Conservation (phyloP, 306 rosid genomes). For the Lagenaria siceraria region DNA sequence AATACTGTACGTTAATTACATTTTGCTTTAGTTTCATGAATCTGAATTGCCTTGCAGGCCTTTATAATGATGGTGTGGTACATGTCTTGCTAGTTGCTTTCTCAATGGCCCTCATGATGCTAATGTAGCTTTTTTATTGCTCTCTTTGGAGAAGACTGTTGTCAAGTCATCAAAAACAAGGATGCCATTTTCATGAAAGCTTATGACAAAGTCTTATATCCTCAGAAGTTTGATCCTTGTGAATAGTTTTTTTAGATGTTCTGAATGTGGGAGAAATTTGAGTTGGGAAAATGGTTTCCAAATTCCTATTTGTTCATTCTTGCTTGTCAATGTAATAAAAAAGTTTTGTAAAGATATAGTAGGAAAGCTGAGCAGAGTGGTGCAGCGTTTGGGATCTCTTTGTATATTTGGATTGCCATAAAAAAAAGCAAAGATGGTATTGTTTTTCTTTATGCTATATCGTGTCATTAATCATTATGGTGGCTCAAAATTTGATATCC, state of each 20-base stretch:
- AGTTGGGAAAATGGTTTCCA: background rate
- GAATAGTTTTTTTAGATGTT: constrained; percentile 14
- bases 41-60: constrained; percentile 29
- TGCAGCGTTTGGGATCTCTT: constrained; percentile 19
- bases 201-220: background rate
- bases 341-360: constrained; percentile 40
- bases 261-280: constrained; percentile 15
- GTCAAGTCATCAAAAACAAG: background rate
- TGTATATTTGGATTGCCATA: constrained; percentile 26
- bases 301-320: constrained; percentile 35
- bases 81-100: constrained; percentile 30
- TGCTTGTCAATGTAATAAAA: constrained; percentile 51
- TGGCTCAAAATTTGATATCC: background rate
- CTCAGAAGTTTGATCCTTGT: constrained; percentile 21
- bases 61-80: constrained; percentile 17
- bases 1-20: background rate
- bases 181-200: background rate
- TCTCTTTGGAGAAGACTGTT: constrained; percentile 7
- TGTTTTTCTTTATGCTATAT: background rate
- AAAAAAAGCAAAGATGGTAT: background rate
- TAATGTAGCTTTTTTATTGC: constrained; percentile 18
- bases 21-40: background rate
- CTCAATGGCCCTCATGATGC: constrained; percentile 26
- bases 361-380: constrained; percentile 21
- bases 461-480: background rate